A percentile compares a stretch with the other conserved stretches of the same genome.
phyloP scores from a whole-genome alignment of 192 early-diverging fungal species.

The Haplosporangium gracile region DNA sequence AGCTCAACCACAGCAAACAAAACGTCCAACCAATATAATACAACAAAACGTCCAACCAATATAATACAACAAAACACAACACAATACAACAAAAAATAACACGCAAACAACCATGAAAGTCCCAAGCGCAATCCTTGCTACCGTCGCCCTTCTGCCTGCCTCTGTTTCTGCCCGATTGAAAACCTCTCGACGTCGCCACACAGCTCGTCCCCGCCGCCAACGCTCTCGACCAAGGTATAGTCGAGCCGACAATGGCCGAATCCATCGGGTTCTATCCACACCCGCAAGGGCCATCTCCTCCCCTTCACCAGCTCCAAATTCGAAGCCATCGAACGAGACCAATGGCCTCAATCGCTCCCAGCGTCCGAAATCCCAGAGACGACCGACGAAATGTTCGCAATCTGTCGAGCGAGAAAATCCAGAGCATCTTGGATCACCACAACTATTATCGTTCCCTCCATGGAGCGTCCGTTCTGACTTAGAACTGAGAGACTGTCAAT shows the following conservation, averaged over 20 bases:
- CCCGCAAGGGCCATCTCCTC: neutral
- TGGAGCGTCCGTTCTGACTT: conserved; percentile 31
- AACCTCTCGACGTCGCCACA: no score
- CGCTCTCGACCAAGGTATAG: no score
- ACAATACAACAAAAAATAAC: no score
- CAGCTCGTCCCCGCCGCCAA: no score
- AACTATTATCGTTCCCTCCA: conserved; percentile 51
- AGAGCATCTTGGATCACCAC: conserved; percentile 31
- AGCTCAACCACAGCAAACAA: no score
- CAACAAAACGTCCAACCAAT: no score
- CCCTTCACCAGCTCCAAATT: conserved; percentile 7
- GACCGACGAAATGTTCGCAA: neutral
- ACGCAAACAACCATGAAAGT: no score
- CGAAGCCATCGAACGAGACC: neutral
- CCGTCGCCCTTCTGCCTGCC: no score
- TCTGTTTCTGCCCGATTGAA: no score
- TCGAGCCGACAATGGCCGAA: neutral
- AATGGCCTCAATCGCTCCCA: neutral
- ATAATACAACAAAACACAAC: no score
- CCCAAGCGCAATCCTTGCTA: no score
- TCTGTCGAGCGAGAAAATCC: neutral
- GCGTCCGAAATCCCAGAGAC: neutral
- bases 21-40: no score
- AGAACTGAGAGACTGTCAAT: conserved; percentile 30
- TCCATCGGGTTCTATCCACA: neutral